Base-by-base conservation (phyloP, 169 alveolate genomes). In the Plasmodium gaboni region DNA sequence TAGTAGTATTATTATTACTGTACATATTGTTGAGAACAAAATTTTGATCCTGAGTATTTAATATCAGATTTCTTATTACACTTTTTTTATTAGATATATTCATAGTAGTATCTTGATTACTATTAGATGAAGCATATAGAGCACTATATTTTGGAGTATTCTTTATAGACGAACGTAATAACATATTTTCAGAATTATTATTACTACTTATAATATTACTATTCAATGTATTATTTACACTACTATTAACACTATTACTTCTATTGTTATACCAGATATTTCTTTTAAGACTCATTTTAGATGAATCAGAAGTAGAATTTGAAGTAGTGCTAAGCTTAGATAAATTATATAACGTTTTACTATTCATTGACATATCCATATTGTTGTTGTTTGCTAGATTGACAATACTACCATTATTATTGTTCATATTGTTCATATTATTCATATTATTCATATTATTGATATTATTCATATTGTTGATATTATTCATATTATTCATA, bases 31-130 rank as follows among this genome's bases (percentile, higher is more conserved):
- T 64, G 6, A 32, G n/a, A 26, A 32, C 38, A 64, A 64, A 64
- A 28, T 32, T 24, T 10, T 64, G 48, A 26, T 64, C 73, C 3
- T 64, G 73, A 1, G 73, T 26, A 32, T 26, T 64, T 64, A 64
- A 64, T 7, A 64, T 13, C 9, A 64, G 26, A 28, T 64, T 64
- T 24, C 53, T n/a, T 6, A 64, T 2, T 2, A 32, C 48, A 64
- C 38, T 59, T 19, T 59, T 59, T 15, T 59, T 59, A 59, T 59
- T 59, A 4, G 22, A 9, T 1, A 15, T 59, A 51, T 2, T 51
- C n/a, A 51, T 51, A 15, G n/a, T 12, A 15, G 9, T 51, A 38
- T 38, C 46, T 38, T 38, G 46, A 1, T 38, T 38, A 59, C n/a
- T 59, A 59, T 19, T 17, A 15, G 68, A 13, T 15, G n/a, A 10